Evolutionary conservation across 169 alveolate genomes (phyloP).

Genomic region (Plasmodium sp.): DNA sequence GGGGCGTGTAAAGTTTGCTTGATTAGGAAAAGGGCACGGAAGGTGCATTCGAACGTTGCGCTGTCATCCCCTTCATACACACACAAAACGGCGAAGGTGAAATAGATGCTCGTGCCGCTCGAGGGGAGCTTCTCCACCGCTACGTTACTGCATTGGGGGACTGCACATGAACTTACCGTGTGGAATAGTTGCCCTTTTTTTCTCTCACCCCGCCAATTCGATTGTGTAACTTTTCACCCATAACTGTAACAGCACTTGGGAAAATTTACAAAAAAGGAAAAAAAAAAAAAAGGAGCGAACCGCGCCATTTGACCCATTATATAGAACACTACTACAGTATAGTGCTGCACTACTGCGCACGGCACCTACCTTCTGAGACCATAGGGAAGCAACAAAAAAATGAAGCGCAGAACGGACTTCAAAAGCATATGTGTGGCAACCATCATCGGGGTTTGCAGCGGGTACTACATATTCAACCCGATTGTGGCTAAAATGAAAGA

Average conservation of each 20-base stretch:
- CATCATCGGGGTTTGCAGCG: slow-evolving; percentile 62
- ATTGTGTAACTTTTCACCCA: neutral
- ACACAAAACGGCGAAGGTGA: neutral
- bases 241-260: neutral
- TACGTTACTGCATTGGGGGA: neutral
- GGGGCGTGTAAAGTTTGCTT: neutral
- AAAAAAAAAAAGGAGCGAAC: neutral
- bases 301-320: neutral
- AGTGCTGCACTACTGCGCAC: neutral
- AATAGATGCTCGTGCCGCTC: neutral
- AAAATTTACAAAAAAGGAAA: neutral
- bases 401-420: slow-evolving; percentile 59
- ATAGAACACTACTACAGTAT: neutral
- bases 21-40: neutral
- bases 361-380: neutral
- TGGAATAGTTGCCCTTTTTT: neutral
- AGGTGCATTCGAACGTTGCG: neutral
- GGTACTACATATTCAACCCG: slow-evolving; percentile 59
- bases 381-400: neutral
- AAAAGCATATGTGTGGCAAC: slow-evolving; percentile 60
- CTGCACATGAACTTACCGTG: neutral
- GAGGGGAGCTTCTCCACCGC: neutral
- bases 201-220: neutral
- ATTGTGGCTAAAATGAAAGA: slow-evolving; percentile 62
- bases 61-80: neutral